Conservation (phyloP, 352 stramenopile genomes). For the Pythium dissotocum region DNA sequence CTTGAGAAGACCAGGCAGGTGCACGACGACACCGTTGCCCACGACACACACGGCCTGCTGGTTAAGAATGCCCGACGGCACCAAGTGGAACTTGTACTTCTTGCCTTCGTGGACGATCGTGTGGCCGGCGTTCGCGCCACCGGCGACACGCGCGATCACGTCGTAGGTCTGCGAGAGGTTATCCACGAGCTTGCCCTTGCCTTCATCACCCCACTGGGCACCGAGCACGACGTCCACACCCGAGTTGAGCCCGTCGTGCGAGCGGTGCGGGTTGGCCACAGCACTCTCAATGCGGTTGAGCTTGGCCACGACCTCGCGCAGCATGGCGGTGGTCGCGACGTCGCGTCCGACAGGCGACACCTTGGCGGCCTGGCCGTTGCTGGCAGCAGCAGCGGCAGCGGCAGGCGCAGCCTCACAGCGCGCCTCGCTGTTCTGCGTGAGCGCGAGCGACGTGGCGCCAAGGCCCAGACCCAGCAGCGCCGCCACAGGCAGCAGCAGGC, state of each 20-base stretch:
- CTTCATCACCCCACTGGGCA: constrained; percentile 98
- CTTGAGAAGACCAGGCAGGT: constrained; percentile 95
- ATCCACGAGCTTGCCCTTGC: constrained; percentile 99
- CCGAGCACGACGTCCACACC: constrained; percentile 95
- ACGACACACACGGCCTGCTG: constrained; percentile 95
- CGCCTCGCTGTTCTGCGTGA: constrained; percentile 14
- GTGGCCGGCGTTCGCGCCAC: constrained; percentile 98
- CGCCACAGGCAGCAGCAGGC: constrained; percentile 27
- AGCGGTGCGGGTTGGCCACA: constrained; percentile 78
- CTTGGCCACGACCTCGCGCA: constrained; percentile 84
- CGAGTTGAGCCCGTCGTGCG: constrained; percentile 60
- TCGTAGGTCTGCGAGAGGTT: constrained; percentile 94
- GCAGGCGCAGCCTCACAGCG: constrained; percentile 14
- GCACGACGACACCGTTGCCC: constrained; percentile 98
- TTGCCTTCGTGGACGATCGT: constrained; percentile 98
- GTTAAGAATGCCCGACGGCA: constrained; percentile 98
- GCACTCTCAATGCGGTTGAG: constrained; percentile 87
- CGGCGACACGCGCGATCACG: constrained; percentile 95
- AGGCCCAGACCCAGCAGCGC: constrained; percentile 45
- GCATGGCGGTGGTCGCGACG: constrained; percentile 61
- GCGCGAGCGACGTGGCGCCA: constrained; percentile 34
- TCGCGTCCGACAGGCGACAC: constrained; percentile 47
- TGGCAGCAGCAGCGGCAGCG: background rate
- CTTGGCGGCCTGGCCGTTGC: background rate
- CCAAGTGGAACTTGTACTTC: constrained; percentile 99